Evolutionary conservation across 495 filamentous ascomycete species (phyloP).

Genomic region (Peziza echinospora): DNA sequence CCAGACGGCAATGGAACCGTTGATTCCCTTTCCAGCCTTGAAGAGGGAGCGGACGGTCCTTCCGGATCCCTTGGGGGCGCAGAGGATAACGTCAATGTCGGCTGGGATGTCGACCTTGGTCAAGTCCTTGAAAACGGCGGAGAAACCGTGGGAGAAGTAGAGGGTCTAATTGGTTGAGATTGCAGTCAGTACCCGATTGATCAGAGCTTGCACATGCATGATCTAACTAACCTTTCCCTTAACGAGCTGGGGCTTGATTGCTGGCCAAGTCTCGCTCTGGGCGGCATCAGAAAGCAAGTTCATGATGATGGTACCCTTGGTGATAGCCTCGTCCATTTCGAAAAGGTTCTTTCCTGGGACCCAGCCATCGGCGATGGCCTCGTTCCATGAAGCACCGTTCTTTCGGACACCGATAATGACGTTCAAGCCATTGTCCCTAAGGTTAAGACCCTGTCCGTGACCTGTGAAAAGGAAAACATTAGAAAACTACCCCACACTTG

Average conservation of each 20-base stretch:
- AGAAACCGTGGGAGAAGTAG: slow-evolving; percentile 99
- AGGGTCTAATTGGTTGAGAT: slow-evolving; percentile 38
- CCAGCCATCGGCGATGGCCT: slow-evolving; percentile 93
- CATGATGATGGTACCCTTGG: slow-evolving; percentile 89
- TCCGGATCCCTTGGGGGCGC: slow-evolving; percentile 95
- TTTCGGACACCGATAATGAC: slow-evolving; percentile 97
- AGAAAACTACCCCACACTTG: background rate
- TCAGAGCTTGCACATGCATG: slow-evolving; percentile 31
- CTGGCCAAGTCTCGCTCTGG: slow-evolving; percentile 94
- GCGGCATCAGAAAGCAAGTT: slow-evolving; percentile 95
- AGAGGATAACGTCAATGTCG: slow-evolving; percentile 96
- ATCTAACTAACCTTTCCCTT: slow-evolving; percentile 52
- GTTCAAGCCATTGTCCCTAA: slow-evolving; percentile 96
- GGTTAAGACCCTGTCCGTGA: slow-evolving; percentile 96
- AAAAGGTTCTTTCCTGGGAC: slow-evolving; percentile 95
- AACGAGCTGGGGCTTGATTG: slow-evolving; percentile 90
- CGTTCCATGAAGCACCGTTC: slow-evolving; percentile 94
- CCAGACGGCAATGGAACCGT: slow-evolving; percentile 95
- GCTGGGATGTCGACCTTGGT: slow-evolving; percentile 94
- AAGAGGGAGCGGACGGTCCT: slow-evolving; percentile 95
- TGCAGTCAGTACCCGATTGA: background rate
- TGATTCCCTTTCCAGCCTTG: slow-evolving; percentile 51
- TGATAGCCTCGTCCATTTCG: slow-evolving; percentile 86
- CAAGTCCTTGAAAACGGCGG: slow-evolving; percentile 96
- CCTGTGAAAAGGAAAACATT: slow-evolving; percentile 25